Base-by-base conservation (phyloP, 192 early-diverging fungal species). In the Rhizophagus sp. region DNA sequence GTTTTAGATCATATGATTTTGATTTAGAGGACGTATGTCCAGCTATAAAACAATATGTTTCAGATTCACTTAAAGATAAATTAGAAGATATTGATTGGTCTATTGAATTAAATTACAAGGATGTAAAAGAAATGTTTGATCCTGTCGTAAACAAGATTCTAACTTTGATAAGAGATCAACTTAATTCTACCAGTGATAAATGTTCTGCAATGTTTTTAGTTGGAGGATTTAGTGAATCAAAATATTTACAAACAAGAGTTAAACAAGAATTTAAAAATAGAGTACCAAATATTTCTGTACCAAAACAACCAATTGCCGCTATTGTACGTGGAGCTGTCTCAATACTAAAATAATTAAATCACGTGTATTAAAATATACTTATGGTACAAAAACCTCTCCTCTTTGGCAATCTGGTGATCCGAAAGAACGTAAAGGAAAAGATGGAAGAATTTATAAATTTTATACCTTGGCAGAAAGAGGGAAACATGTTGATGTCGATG, bases 141-240 rank as follows among this genome's bases (percentile, higher is more conserved):
- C 87, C 87, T 0, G 83, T 88, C 0, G 57, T 86, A 7, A 79
- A 84, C 19, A 62, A 76, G 27, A 84, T 89, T 27, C 57, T 87
- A 0, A 65, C 73, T 15, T 44, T 89, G 30, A 87, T 89, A 34
- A 61, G 84, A 64, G 57, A 82, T 27, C 88, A 89, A 74, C 74
- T 89, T 49, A 73, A 70, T 3, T 81, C 82, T 62, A 67, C 80
- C 8, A 78, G 83, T 36, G 68, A 72, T 19, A 66, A 30, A 30
- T 77, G 86, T 12, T 68, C 84, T 25, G 83, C 86, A 11, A 85
- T 87, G 24, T 89, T 89, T 80, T 67, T 89, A 73, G 88, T 89
- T 17, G 87, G 73, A 75, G 85, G 81, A 62, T 89, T 89, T 74
- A 83, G 82, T 47, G 84, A 86, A 36, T 85, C 83, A 9, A 73